Evolutionary conservation across 2,329 filamentous ascomycete genomes (phyloP).

Genomic region (Apiospora aurea): DNA sequence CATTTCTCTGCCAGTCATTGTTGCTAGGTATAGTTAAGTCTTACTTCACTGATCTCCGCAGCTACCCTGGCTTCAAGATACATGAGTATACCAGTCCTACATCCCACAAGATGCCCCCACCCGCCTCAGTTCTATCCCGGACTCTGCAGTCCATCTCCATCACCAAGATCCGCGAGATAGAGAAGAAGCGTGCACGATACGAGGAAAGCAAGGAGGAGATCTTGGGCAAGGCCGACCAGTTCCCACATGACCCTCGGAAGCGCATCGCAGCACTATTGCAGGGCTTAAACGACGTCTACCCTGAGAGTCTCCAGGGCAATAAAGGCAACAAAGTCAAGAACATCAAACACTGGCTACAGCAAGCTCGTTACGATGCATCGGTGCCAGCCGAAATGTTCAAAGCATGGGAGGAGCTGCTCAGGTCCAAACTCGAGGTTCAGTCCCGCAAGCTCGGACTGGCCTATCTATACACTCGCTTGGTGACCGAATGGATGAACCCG

Average conservation of each 20-base stretch:
- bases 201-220: slow-evolving; percentile 30
- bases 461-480: slow-evolving; percentile 45
- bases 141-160: slow-evolving; percentile 7
- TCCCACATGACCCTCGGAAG: slow-evolving; percentile 26
- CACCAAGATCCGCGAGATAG: slow-evolving; percentile 16
- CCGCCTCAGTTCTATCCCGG: background rate
- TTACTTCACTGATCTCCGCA: background rate
- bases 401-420: slow-evolving; percentile 42
- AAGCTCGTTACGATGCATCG: slow-evolving; percentile 46
- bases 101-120: background rate
- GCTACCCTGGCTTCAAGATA: background rate
- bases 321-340: slow-evolving; percentile 35
- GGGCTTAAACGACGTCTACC: slow-evolving; percentile 29
- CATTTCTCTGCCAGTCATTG: background rate
- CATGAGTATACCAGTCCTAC: background rate
- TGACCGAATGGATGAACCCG: slow-evolving; percentile 49
- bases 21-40: background rate
- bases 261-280: slow-evolving; percentile 28
- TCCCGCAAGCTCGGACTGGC: slow-evolving; percentile 45
- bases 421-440: slow-evolving; percentile 43
- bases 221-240: slow-evolving; percentile 25
- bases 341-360: slow-evolving; percentile 45
- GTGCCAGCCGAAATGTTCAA: slow-evolving; percentile 42
- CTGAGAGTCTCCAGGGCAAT: slow-evolving; percentile 1
- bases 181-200: background rate